A percentile compares a stretch with the other conserved stretches of the same genome.
These are phyloP conservation scores for Apophysomyces variabilis DNA, from an alignment of 371 early-diverging fungal genomes.

Conservation along the genomic window DNA sequence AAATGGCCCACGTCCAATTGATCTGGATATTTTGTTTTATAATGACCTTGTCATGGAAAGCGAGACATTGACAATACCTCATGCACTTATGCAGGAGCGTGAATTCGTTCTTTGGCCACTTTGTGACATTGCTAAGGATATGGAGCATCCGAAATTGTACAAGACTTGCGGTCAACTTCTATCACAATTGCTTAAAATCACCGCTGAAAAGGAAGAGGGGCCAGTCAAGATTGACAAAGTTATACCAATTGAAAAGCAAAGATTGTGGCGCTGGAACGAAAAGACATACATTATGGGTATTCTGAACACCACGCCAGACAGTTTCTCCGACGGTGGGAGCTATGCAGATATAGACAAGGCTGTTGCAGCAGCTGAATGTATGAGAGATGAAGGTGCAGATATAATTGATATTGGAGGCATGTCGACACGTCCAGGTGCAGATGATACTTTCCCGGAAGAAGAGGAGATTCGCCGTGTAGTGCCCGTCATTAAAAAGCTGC, in stretches of 20 bases:
- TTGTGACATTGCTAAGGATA: constrained; percentile 88
- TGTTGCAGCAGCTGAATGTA: constrained; percentile 66
- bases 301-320: constrained; percentile 96
- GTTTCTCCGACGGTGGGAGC: constrained; percentile 94
- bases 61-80: constrained; percentile 83
- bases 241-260: constrained; percentile 56
- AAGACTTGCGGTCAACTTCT: constrained; percentile 80
- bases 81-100: constrained; percentile 86
- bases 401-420: constrained; percentile 97
- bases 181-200: constrained; percentile 71
- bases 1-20: constrained; percentile 93
- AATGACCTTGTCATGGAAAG: constrained; percentile 78
- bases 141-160: constrained; percentile 89
- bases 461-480: constrained; percentile 86
- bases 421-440: constrained; percentile 91
- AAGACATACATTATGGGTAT: constrained; percentile 95
- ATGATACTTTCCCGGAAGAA: constrained; percentile 76
- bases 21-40: constrained; percentile 95
- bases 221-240: constrained; percentile 69
- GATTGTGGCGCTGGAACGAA: constrained; percentile 64
- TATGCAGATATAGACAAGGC: constrained; percentile 70
- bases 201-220: constrained; percentile 46
- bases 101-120: constrained; percentile 95
- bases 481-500: constrained; percentile 83
- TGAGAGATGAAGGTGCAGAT: constrained; percentile 85